Base-by-base conservation (phyloP, 2,329 filamentous ascomycete species). In the Paramyrothecium sp. region DNA sequence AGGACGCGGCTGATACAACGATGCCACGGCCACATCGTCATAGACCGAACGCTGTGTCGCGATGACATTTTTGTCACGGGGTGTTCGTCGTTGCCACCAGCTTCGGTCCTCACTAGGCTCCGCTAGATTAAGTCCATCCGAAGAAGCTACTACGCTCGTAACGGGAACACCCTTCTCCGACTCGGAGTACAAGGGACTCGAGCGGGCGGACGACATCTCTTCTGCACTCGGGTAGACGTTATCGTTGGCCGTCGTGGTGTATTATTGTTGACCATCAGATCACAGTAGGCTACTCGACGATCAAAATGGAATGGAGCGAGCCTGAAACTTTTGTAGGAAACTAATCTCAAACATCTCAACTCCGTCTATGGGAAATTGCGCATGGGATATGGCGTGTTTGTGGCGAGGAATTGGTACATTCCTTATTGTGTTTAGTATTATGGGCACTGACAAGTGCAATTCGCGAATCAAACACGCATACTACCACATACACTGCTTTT, bases 41-140 rank as follows among this genome's bases (percentile, higher is more conserved):
- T 71, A 80, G 5, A 81, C 77, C 3, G 77, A 80, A 4, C 73
- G 75, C 59, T 78, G 66, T 0, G 69, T 73, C 17, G 75, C 74
- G 38, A 71, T 65, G 26, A 26, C 22, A 12, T 52, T 26, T 17
- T 26, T 26, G 26, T 52, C 50, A 10, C 11, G 10, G 19, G 44
- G 44, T n/a, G 10, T 48, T 17, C 44, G 44, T 10, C 16, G 44
- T 48, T 48, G 44, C 44, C 44, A 48, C 44, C 44, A 48, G 44
- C 44, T 48, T 48, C 20, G 10, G n/a, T n/a, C 16, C 44, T 21
- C 16, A 38, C 33, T 38, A 10, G 33, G 33, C 33, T 38, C 33
- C 10, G 33, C 33, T 8, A 38, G 33, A 38, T 38, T 16, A 38
- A 16, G 16, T 16, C 33, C 33, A 38, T 38, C 10, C 33, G 33